Percentiles rank a stretch among this genome's conserved stretches.
phyloP scores from a whole-genome alignment of 352 stramenopile genomes.

The Globisporangium cylindrosporum region DNA sequence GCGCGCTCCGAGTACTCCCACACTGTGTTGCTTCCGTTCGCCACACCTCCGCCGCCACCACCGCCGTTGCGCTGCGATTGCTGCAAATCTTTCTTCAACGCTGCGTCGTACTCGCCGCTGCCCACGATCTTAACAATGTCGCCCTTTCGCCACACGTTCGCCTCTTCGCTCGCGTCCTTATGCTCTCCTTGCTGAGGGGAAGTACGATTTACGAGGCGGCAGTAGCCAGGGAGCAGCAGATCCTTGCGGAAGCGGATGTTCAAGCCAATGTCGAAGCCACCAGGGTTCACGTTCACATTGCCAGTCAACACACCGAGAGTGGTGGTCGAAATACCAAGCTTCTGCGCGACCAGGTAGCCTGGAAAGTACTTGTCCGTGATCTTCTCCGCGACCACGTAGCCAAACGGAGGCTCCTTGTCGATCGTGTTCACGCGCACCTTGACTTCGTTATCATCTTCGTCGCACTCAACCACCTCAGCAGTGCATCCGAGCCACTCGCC shows the following conservation, averaged over 20 bases:
- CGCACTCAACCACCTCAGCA: slow-evolving; percentile 63
- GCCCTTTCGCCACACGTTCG: slow-evolving; percentile 84
- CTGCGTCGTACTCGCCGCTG: slow-evolving; percentile 50
- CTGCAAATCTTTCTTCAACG: slow-evolving; percentile 20
- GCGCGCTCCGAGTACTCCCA: slow-evolving; percentile 98
- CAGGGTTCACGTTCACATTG: slow-evolving; percentile 92
- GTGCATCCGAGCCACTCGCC: slow-evolving; percentile 91
- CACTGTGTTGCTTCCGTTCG: slow-evolving; percentile 23
- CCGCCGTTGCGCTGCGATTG: neutral
- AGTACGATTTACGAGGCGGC: slow-evolving; percentile 53
- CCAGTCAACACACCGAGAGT: slow-evolving; percentile 94
- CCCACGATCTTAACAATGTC: slow-evolving; percentile 93
- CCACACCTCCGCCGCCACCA: neutral
- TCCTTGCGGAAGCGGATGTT: slow-evolving; percentile 83
- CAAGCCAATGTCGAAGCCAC: slow-evolving; percentile 87
- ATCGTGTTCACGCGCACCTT: slow-evolving; percentile 91
- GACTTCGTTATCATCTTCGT: slow-evolving; percentile 75
- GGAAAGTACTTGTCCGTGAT: slow-evolving; percentile 89
- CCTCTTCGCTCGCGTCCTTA: slow-evolving; percentile 25
- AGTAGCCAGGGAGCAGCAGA: slow-evolving; percentile 92
- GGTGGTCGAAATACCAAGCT: slow-evolving; percentile 89
- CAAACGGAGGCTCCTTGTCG: slow-evolving; percentile 95
- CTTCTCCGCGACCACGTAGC: slow-evolving; percentile 90
- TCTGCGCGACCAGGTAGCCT: slow-evolving; percentile 78
- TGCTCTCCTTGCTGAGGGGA: neutral